Percentiles rank a stretch among this genome's conserved stretches.
These are phyloP conservation scores for Rauvolfia tetraphylla DNA, from an alignment of 257 asterid species.

Conservation along the genomic window DNA sequence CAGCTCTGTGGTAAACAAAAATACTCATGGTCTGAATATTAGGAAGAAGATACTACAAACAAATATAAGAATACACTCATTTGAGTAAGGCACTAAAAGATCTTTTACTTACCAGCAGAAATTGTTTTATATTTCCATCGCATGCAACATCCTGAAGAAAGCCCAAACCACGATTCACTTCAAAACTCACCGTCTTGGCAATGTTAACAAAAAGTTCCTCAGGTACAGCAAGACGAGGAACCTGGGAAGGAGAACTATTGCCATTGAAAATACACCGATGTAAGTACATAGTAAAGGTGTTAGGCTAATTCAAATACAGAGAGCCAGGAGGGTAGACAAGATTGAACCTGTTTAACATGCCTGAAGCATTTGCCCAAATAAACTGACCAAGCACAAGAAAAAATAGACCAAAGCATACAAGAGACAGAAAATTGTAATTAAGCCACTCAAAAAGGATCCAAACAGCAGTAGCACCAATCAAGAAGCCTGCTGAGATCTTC, in stretches of 20 bases:
- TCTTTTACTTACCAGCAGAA: slow-evolving; percentile 43
- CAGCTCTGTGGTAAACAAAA: not conserved
- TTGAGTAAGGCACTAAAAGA: not conserved
- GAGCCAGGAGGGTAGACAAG: not conserved
- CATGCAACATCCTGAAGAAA: slow-evolving; percentile 66
- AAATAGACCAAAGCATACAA: slow-evolving; percentile 50
- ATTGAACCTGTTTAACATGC: slow-evolving; percentile 38
- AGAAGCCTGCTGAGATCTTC: slow-evolving; percentile 67
- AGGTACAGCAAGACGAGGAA: slow-evolving; percentile 54
- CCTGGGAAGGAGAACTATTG: slow-evolving; percentile 46
- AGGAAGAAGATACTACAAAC: not conserved
- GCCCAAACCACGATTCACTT: slow-evolving; percentile 50
- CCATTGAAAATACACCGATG: slow-evolving; percentile 4
- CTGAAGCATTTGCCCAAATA: slow-evolving; percentile 58
- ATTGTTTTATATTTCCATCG: slow-evolving; percentile 57
- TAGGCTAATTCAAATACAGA: slow-evolving; percentile 11
- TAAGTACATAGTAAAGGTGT: slow-evolving; percentile 12
- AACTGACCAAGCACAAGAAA: slow-evolving; percentile 58
- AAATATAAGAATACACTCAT: not conserved
- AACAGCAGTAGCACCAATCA: slow-evolving; percentile 54
- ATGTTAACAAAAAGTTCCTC: slow-evolving; percentile 49
- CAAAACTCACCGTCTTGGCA: slow-evolving; percentile 50
- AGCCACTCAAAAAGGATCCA: slow-evolving; percentile 94
- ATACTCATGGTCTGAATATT: not conserved
- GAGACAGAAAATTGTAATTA: slow-evolving; percentile 65